These are phyloP conservation scores for Streptanthus diversifolius DNA, from an alignment of 345 rosid genomes.

Conservation along the genomic window DNA sequence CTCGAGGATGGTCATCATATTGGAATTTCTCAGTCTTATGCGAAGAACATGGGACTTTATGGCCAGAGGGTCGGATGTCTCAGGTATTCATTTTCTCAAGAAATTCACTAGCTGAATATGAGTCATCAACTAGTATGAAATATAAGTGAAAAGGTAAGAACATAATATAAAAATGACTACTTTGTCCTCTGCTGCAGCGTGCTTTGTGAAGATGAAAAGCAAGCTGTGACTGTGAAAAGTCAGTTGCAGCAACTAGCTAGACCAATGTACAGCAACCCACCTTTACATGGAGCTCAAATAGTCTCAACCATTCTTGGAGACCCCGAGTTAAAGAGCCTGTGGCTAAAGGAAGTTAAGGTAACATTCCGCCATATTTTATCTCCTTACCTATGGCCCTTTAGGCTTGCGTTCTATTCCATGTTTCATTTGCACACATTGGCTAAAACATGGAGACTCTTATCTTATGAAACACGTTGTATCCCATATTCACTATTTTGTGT, in stretches of 20 bases:
- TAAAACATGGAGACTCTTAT: not conserved
- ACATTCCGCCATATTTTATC: not conserved
- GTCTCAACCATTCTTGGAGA: slow-evolving; percentile 81
- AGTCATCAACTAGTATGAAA: not conserved
- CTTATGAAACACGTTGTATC: not conserved
- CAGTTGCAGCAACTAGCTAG: slow-evolving; percentile 97
- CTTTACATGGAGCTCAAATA: slow-evolving; percentile 78
- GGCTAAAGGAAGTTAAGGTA: slow-evolving; percentile 97
- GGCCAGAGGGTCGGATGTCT: slow-evolving; percentile 99
- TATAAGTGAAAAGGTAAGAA: not conserved
- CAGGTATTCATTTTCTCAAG: slow-evolving; percentile 46
- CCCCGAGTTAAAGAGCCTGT: slow-evolving; percentile 68
- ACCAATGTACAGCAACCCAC: slow-evolving; percentile 99
- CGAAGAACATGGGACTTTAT: slow-evolving; percentile 98
- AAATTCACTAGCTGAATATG: not conserved
- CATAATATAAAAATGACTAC: not conserved
- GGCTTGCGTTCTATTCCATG: not conserved
- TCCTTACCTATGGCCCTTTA: not conserved
- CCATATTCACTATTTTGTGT: slow-evolving; percentile 1
- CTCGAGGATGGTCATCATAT: slow-evolving; percentile 85
- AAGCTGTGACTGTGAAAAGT: slow-evolving; percentile 81
- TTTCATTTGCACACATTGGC: not conserved
- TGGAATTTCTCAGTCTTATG: slow-evolving; percentile 95
- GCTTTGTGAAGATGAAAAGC: slow-evolving; percentile 77
- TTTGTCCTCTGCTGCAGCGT: slow-evolving; percentile 46